Evolutionary conservation across 495 filamentous ascomycete genomes (phyloP).

Genomic region (Talaromyces thailandensis): DNA sequence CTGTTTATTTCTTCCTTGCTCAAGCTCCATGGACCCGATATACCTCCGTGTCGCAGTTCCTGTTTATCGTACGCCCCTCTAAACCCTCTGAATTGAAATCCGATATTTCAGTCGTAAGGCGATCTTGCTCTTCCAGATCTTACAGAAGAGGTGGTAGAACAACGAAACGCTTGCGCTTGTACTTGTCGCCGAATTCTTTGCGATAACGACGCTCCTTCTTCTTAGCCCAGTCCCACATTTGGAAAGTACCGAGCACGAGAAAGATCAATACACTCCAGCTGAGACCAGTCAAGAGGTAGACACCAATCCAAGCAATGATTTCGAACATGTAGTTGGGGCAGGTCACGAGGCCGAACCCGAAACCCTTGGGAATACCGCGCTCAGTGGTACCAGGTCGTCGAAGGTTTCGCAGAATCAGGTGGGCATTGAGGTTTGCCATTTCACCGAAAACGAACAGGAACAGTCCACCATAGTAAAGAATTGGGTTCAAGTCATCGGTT

Average conservation of each 20-base stretch:
- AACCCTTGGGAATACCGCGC: conserved; percentile 75
- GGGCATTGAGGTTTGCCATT: conserved; percentile 67
- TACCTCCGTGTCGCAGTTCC: neutral
- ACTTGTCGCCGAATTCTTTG: conserved; percentile 80
- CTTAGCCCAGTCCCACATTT: conserved; percentile 80
- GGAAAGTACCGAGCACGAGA: conserved; percentile 50
- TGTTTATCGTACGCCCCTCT: neutral
- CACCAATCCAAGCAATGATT: conserved; percentile 71
- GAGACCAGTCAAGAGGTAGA: conserved; percentile 62
- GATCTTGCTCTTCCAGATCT: neutral
- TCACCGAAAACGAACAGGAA: conserved; percentile 68
- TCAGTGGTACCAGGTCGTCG: conserved; percentile 75
- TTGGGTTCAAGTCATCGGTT: conserved; percentile 26
- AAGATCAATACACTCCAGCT: conserved; percentile 71
- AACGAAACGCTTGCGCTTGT: conserved; percentile 76
- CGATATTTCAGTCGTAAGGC: neutral
- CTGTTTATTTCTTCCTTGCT: neutral
- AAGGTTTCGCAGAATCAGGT: conserved; percentile 64
- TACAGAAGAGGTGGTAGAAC: conserved; percentile 51
- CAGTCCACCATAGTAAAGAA: conserved; percentile 52
- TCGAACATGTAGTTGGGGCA: conserved; percentile 98
- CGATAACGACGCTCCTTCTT: conserved; percentile 90
- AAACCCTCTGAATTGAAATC: neutral
- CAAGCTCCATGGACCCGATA: neutral
- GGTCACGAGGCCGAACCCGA: conserved; percentile 81